Percentiles rank a stretch among this genome's conserved stretches.
These are phyloP conservation scores for Cryphonectria nitschkei DNA, from an alignment of 2,329 filamentous ascomycete genomes.

Conservation along the genomic window DNA sequence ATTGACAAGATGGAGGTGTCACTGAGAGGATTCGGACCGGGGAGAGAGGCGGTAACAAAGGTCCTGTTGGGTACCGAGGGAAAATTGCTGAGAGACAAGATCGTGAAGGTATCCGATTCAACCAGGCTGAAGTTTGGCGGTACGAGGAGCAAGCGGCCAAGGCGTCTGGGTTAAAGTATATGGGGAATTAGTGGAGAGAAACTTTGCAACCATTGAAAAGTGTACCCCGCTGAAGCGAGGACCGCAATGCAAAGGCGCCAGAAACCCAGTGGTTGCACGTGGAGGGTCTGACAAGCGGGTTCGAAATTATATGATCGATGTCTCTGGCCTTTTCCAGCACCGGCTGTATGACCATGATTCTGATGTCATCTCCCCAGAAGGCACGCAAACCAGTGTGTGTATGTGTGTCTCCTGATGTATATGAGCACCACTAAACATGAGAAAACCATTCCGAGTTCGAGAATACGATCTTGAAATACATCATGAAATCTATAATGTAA, in stretches of 20 bases:
- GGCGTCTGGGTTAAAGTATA: constrained; percentile 68
- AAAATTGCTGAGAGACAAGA: constrained; percentile 71
- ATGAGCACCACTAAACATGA: neutral
- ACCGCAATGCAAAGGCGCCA: neutral
- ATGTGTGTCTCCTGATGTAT: neutral
- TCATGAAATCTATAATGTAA: neutral
- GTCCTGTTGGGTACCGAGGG: constrained; percentile 87
- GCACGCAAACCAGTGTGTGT: neutral
- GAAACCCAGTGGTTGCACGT: neutral
- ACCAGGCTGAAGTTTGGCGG: constrained; percentile 97
- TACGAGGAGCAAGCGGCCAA: constrained; percentile 80
- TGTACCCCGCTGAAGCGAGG: neutral
- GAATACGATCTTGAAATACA: neutral
- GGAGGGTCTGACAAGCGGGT: neutral
- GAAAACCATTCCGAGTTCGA: neutral
- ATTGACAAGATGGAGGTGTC: constrained; percentile 80
- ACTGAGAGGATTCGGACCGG: constrained; percentile 82
- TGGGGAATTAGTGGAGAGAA: neutral
- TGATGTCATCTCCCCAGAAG: neutral
- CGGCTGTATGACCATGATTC: neutral
- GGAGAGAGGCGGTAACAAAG: constrained; percentile 88
- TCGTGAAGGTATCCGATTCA: constrained; percentile 79
- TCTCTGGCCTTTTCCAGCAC: neutral
- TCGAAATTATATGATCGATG: neutral
- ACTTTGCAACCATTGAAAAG: neutral